Conservation (phyloP, 352 stramenopile genomes). For the Phytopythium cucurbitacearum region DNA sequence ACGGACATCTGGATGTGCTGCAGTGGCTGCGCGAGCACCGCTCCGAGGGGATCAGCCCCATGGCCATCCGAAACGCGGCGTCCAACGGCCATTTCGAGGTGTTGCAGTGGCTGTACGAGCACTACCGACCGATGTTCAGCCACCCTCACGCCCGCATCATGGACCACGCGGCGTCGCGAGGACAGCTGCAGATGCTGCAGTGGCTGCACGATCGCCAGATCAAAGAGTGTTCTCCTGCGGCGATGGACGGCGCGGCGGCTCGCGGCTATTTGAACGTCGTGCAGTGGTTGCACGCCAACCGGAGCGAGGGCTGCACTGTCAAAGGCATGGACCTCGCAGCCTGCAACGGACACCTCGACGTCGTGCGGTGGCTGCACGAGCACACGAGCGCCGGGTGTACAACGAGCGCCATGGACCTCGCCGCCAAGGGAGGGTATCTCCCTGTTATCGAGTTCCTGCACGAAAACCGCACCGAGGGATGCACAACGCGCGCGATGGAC, state of each 20-base stretch:
- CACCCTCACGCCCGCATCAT: slow-evolving; percentile 32
- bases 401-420: slow-evolving; percentile 34
- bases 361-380: slow-evolving; percentile 40
- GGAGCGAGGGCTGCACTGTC: slow-evolving; percentile 30
- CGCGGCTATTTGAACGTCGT: slow-evolving; percentile 36
- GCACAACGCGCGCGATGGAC: slow-evolving; percentile 38
- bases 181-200: slow-evolving; percentile 28
- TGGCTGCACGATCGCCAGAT: slow-evolving; percentile 26
- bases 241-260: slow-evolving; percentile 36
- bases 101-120: slow-evolving; percentile 33
- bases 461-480: slow-evolving; percentile 28
- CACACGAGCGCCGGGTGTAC: slow-evolving; percentile 32
- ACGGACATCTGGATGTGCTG: slow-evolving; percentile 49
- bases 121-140: slow-evolving; percentile 19
- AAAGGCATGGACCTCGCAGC: slow-evolving; percentile 61
- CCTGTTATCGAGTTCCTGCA: slow-evolving; percentile 34
- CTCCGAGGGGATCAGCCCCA: slow-evolving; percentile 27
- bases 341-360: slow-evolving; percentile 34
- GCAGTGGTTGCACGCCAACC: slow-evolving; percentile 36
- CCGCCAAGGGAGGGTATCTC: slow-evolving; percentile 28
- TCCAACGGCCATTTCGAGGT: slow-evolving; percentile 34
- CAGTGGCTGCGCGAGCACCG: slow-evolving; percentile 46
- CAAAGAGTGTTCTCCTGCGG: slow-evolving; percentile 37
- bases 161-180: slow-evolving; percentile 28
- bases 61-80: slow-evolving; percentile 25